phyloP scores from a whole-genome alignment of 2,329 filamentous ascomycete genomes.

The Proliferodiscus dingleyae region DNA sequence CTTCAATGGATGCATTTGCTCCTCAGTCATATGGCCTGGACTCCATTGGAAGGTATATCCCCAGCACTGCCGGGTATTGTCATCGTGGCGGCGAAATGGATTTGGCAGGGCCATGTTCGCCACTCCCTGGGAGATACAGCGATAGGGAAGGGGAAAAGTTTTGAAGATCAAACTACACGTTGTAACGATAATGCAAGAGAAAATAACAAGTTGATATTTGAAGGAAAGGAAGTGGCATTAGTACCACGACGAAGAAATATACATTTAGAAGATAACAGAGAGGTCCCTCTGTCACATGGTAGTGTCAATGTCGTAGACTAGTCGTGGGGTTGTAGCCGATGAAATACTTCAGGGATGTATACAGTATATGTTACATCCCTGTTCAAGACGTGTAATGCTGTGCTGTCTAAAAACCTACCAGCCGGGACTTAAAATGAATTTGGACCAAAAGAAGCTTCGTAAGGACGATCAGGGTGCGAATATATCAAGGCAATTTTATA shows the following conservation, averaged over 20 bases:
- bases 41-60: conserved; percentile 68
- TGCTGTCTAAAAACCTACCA: too few relatives aligned
- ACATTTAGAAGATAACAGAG: not conserved
- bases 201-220: not conserved
- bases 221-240: too few relatives aligned
- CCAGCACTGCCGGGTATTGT: conserved; percentile 38
- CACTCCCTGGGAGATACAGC: not conserved
- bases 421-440: too few relatives aligned
- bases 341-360: not conserved
- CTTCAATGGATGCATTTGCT: conserved; percentile 56
- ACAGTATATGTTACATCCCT: not conserved
- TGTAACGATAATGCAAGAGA: not conserved
- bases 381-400: too few relatives aligned
- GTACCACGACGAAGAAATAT: not conserved
- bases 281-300: not conserved
- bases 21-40: conserved; percentile 53
- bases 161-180: not conserved
- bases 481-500: too few relatives aligned
- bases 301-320: not conserved
- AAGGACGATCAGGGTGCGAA: too few relatives aligned
- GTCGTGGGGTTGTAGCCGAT: not conserved
- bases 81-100: conserved; percentile 2
- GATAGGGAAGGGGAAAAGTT: not conserved
- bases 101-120: conserved; percentile 2
- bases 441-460: too few relatives aligned